phyloP scores from a whole-genome alignment of 2,329 filamentous ascomycete genomes.

The Gyromitra esculenta region DNA sequence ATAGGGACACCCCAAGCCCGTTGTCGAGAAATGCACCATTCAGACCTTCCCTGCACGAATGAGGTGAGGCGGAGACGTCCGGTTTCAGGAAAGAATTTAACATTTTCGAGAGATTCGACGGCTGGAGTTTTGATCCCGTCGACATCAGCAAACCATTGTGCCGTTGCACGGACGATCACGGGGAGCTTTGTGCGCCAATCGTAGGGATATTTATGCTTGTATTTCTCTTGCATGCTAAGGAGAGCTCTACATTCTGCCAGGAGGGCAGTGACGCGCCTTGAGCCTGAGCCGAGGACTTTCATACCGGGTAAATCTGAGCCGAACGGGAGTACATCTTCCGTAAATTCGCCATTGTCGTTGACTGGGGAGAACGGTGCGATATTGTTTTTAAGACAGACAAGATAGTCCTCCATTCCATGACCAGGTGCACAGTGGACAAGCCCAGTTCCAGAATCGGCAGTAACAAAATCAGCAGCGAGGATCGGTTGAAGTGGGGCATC shows the following conservation, averaged over 20 bases:
- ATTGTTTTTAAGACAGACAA: slow-evolving; percentile 75
- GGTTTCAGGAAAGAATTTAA: slow-evolving; percentile 79
- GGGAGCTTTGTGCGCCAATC: slow-evolving; percentile 97
- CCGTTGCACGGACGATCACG: slow-evolving; percentile 88
- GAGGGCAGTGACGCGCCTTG: slow-evolving; percentile 74
- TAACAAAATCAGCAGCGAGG: slow-evolving; percentile 87
- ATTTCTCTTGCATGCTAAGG: slow-evolving; percentile 71
- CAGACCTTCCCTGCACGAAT: slow-evolving; percentile 85
- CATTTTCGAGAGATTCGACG: slow-evolving; percentile 73
- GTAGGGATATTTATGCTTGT: slow-evolving; percentile 94
- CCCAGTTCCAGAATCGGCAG: slow-evolving; percentile 87
- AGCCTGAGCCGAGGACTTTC: slow-evolving; percentile 76
- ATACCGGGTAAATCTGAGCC: slow-evolving; percentile 75
- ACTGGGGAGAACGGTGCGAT: slow-evolving; percentile 84
- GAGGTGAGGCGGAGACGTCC: slow-evolving; percentile 80
- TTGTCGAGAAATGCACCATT: slow-evolving; percentile 98
- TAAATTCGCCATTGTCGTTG: slow-evolving; percentile 82
- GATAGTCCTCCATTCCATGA: slow-evolving; percentile 96
- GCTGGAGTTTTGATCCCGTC: slow-evolving; percentile 80
- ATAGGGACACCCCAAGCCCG: slow-evolving; percentile 97
- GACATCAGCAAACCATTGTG: slow-evolving; percentile 98
- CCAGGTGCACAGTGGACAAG: slow-evolving; percentile 95
- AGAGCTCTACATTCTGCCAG: slow-evolving; percentile 70
- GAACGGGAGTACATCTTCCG: slow-evolving; percentile 75
- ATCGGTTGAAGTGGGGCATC: slow-evolving; percentile 72